Evolutionary conservation across 2,329 filamentous ascomycete genomes (phyloP).

Genomic region (Talaromyces sp.): DNA sequence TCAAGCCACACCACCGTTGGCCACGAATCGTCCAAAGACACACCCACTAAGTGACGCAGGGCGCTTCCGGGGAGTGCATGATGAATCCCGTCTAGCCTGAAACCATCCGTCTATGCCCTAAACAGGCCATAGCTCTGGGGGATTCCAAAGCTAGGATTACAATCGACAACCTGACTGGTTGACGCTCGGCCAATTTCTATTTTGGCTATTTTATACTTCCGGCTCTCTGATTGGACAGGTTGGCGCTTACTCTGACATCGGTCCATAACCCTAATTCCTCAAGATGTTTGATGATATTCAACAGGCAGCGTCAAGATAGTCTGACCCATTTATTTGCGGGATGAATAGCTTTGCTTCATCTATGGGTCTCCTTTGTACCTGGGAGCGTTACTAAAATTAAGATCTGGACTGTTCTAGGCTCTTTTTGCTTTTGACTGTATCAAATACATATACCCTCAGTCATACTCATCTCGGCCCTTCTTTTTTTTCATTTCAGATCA

Average conservation of each 20-base stretch:
- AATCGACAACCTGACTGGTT: background rate
- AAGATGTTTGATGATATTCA: background rate
- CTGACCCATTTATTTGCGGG: background rate
- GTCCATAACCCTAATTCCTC: constrained; percentile 6
- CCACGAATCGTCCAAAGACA: background rate
- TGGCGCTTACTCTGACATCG: constrained; percentile 16
- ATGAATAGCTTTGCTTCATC: background rate
- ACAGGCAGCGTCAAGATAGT: background rate
- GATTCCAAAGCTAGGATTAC: background rate
- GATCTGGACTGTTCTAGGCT: constrained; percentile 12
- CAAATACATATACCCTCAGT: constrained; percentile 13
- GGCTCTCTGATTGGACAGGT: constrained; percentile 16
- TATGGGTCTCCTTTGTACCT: background rate
- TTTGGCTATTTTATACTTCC: constrained; percentile 15
- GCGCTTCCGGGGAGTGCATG: background rate
- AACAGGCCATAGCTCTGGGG: background rate
- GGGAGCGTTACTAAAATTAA: constrained; percentile 3
- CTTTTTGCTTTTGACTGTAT: background rate
- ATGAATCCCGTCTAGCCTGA: background rate
- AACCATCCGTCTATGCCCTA: background rate
- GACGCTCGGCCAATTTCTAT: constrained; percentile 4
- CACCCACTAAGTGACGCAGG: background rate
- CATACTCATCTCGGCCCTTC: background rate
- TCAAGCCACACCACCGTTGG: constrained; percentile 3
- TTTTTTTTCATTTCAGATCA: constrained; percentile 12